These are phyloP conservation scores for Meyerozyma guilliermondii DNA, from an alignment of 1,139 yeast species.

Conservation along the genomic window DNA sequence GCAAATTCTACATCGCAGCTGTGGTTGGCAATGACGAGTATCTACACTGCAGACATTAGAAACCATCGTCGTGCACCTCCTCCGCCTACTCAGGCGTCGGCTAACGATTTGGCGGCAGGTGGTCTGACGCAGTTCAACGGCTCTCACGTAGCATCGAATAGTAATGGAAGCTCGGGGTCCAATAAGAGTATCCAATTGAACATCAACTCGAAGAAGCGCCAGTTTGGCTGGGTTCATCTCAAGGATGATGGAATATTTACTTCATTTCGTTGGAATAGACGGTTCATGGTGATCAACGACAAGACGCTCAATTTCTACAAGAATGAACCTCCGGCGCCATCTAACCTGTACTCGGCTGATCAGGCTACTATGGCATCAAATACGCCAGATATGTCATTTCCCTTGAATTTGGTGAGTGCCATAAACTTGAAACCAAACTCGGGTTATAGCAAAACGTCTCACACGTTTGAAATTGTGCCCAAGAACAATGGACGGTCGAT, in stretches of 20 bases:
- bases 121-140: slow-evolving; percentile 2
- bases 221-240: slow-evolving; percentile 81
- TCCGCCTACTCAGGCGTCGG: slow-evolving; percentile 21
- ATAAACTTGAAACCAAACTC: slow-evolving; percentile 36
- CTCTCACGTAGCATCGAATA: slow-evolving; percentile 1
- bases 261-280: slow-evolving; percentile 87
- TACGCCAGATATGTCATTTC: slow-evolving; percentile 37
- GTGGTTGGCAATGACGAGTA: slow-evolving; percentile 34
- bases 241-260: slow-evolving; percentile 84
- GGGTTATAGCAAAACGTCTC: slow-evolving; percentile 53
- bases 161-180: slow-evolving; percentile 5
- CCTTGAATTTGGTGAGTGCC: slow-evolving; percentile 33
- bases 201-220: slow-evolving; percentile 28
- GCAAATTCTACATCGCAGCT: neutral
- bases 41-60: slow-evolving; percentile 42
- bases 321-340: slow-evolving; percentile 40
- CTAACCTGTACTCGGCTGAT: slow-evolving; percentile 6
- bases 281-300: slow-evolving; percentile 74
- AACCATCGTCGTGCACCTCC: slow-evolving; percentile 46
- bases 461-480: slow-evolving; percentile 72
- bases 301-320: slow-evolving; percentile 72
- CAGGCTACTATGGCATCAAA: slow-evolving; percentile 11
- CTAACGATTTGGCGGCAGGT: neutral
- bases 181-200: slow-evolving; percentile 15
- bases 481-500: slow-evolving; percentile 56